Percentiles rank a stretch among this genome's conserved stretches.
Conservation (phyloP, 306 rosid genomes). For the Castanopsis chinensis region DNA sequence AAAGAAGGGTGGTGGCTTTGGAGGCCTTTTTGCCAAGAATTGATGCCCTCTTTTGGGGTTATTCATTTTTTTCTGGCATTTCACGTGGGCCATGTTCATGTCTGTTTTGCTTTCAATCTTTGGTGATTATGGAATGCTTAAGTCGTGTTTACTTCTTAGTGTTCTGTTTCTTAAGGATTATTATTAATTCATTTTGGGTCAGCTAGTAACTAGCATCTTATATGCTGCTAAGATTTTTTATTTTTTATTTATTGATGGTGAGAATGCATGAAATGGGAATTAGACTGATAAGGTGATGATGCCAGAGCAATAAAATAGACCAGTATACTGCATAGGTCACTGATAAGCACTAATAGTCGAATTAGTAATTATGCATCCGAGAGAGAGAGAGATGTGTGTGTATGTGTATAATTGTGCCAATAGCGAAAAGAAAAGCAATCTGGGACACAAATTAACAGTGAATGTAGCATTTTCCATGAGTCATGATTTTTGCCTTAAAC, state of each 20-base stretch:
- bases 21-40: slow-evolving; percentile 75
- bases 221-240: neutral
- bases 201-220: neutral
- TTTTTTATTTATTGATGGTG: neutral
- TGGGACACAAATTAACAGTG: too few relatives aligned
- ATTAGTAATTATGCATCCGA: too few relatives aligned
- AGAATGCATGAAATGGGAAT: neutral
- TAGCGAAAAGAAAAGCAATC: too few relatives aligned
- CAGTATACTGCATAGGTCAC: too few relatives aligned
- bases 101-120: slow-evolving; percentile 21
- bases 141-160: slow-evolving; percentile 22
- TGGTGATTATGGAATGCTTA: slow-evolving; percentile 18
- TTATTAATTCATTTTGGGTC: slow-evolving; percentile 29
- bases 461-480: neutral
- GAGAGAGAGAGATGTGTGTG: too few relatives aligned
- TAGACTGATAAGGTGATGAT: neutral
- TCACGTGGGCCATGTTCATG: slow-evolving; percentile 6
- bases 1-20: slow-evolving; percentile 80
- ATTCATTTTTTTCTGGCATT: neutral
- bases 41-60: slow-evolving; percentile 15
- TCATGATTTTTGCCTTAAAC: neutral
- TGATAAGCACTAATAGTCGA: too few relatives aligned
- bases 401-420: too few relatives aligned
- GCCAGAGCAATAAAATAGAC: too few relatives aligned
- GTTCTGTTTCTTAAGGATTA: slow-evolving; percentile 18